Evolutionary conservation across 2,329 filamentous ascomycete genomes (phyloP).

Genomic region (Aspergillus glaucus): DNA sequence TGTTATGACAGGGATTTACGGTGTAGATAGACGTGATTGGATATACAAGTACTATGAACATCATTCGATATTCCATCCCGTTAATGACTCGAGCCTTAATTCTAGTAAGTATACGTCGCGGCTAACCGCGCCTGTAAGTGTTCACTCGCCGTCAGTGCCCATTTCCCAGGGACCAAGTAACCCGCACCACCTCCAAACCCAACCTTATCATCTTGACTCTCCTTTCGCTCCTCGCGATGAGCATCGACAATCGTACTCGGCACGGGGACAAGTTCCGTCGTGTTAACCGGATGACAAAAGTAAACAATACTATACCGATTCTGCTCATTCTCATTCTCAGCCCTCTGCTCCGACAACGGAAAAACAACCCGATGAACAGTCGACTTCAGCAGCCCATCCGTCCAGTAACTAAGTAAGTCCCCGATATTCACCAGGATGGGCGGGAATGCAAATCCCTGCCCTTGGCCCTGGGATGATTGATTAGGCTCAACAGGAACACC

Average conservation of each 20-base stretch:
- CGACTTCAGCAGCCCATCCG: conserved; percentile 74
- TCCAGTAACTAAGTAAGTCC: conserved; percentile 77
- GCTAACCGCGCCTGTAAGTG: conserved; percentile 53
- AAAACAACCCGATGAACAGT: conserved; percentile 89
- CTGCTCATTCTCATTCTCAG: conserved; percentile 32
- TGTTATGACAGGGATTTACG: too few species aligned
- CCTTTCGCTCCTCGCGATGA: conserved; percentile 25
- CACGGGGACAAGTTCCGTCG: conserved; percentile 48
- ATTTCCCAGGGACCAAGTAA: conserved; percentile 22
- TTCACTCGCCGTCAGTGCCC: conserved; percentile 51
- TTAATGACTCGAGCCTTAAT: conserved; percentile 6
- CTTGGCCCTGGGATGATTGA: not conserved
- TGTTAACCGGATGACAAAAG: conserved; percentile 57
- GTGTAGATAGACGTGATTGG: too few species aligned
- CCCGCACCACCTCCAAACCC: conserved; percentile 38
- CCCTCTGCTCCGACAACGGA: conserved; percentile 35
- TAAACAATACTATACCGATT: conserved; percentile 56
- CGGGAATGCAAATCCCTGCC: conserved; percentile 47
- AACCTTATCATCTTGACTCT: conserved; percentile 28
- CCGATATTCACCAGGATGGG: conserved; percentile 70
- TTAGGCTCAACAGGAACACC: conserved; percentile 60
- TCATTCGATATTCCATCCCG: too few species aligned
- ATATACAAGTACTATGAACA: too few species aligned
- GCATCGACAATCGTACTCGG: conserved; percentile 46
- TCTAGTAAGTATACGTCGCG: conserved; percentile 50